These are phyloP conservation scores for Suillus discolor DNA, from an alignment of 768 basidiomycete species.

Conservation along the genomic window DNA sequence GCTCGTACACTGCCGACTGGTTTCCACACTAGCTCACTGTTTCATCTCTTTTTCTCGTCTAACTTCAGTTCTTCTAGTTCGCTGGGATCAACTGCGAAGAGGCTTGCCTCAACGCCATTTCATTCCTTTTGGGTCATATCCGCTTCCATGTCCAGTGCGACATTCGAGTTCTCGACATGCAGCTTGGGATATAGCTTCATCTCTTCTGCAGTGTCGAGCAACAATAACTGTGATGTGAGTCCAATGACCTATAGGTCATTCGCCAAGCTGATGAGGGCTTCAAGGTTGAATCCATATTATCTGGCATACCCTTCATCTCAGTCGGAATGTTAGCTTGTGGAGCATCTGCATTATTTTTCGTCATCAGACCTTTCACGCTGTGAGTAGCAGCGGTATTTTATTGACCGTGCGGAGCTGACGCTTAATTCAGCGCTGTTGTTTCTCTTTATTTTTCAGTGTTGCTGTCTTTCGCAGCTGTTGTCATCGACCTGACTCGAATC, in stretches of 20 bases:
- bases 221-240: conserved; percentile 48
- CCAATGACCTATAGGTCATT: background rate
- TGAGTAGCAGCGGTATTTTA: conserved; percentile 32
- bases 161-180: conserved; percentile 12
- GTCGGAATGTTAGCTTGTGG: conserved; percentile 68
- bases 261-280: background rate
- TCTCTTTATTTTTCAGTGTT: conserved; percentile 61
- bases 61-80: background rate
- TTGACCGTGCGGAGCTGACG: background rate
- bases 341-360: conserved; percentile 56
- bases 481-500: conserved; percentile 62
- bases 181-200: conserved; percentile 26
- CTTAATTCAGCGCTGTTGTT: conserved; percentile 41
- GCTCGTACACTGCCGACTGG: conserved; percentile 13
- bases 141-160: conserved; percentile 20
- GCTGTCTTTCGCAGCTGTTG: conserved; percentile 60
- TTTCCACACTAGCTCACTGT: conserved; percentile 10
- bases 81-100: conserved; percentile 11
- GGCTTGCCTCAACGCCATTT: conserved; percentile 6
- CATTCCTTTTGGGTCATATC: conserved; percentile 18
- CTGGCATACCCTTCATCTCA: conserved; percentile 68
- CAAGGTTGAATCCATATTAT: conserved; percentile 58
- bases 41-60: background rate
- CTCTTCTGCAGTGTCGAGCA: conserved; percentile 39
- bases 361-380: conserved; percentile 54